Percentiles rank a stretch among this genome's conserved stretches.
Evolutionary conservation across 805 yeast genomes (phyloP).

Genomic region (Metschnikowia matae): DNA sequence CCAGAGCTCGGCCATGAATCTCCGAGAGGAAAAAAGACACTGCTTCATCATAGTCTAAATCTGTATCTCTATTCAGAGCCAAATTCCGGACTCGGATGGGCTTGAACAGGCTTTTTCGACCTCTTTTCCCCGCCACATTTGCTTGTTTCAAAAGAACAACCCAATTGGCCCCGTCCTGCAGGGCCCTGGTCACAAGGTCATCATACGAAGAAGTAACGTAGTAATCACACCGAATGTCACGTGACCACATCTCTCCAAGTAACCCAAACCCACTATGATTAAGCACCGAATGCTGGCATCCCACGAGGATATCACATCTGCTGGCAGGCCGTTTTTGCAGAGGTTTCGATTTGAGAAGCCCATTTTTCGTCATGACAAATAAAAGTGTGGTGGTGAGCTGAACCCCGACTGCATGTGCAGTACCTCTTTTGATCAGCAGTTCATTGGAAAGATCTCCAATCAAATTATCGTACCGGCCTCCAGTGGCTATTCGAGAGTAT

Average conservation of each 20-base stretch:
- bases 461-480: constrained; percentile 87
- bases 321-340: constrained; percentile 39
- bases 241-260: constrained; percentile 64
- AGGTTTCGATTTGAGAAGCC: constrained; percentile 16
- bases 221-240: constrained; percentile 76
- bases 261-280: constrained; percentile 61
- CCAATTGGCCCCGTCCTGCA: constrained; percentile 69
- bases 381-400: constrained; percentile 56
- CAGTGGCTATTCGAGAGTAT: constrained; percentile 66
- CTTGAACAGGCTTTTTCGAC: constrained; percentile 50
- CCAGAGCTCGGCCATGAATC: constrained; percentile 12
- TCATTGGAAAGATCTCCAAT: constrained; percentile 60
- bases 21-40: constrained; percentile 29
- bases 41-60: constrained; percentile 68
- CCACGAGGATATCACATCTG: constrained; percentile 81
- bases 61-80: constrained; percentile 58
- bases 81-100: constrained; percentile 72
- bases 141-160: constrained; percentile 75
- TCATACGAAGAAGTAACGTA: constrained; percentile 41
- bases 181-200: constrained; percentile 61
- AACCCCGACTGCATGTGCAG: constrained; percentile 73
- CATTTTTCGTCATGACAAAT: constrained; percentile 34
- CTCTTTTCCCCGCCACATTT: constrained; percentile 30
- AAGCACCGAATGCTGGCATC: constrained; percentile 57
- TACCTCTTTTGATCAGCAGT: constrained; percentile 21